phyloP scores from a whole-genome alignment of 148 eudicot species.

The Rhododendron ovatum region DNA sequence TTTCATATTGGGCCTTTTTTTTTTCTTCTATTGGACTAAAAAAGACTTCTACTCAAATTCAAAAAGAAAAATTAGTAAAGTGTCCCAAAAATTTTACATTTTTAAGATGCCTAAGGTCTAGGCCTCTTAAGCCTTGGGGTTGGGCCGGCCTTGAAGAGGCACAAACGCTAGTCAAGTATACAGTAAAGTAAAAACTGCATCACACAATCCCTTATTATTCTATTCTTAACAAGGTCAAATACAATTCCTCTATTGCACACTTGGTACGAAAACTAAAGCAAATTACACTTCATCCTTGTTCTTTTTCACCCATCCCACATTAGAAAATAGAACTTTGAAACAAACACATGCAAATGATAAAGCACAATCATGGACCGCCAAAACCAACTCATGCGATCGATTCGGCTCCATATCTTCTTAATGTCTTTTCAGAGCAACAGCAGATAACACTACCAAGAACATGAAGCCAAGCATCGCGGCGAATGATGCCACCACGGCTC shows the following conservation, averaged over 20 bases:
- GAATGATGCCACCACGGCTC: conserved; percentile 66
- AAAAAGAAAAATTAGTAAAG: too few relatives aligned
- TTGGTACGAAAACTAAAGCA: background rate
- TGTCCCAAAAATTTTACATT: too few relatives aligned
- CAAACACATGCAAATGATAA: background rate
- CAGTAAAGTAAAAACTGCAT: background rate
- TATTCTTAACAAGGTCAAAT: background rate
- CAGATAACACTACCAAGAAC: conserved; percentile 44
- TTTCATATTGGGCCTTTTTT: too few relatives aligned
- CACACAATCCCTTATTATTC: background rate
- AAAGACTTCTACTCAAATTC: too few relatives aligned
- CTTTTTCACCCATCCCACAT: background rate
- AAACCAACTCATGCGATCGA: background rate
- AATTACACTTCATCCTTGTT: background rate
- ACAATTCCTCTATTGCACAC: background rate
- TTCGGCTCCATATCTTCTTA: conserved; percentile 2
- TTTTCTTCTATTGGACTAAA: too few relatives aligned
- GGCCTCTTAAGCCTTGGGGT: too few relatives aligned
- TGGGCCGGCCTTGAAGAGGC: too few relatives aligned
- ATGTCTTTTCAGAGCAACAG: conserved; percentile 36
- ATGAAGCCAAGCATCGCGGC: conserved; percentile 37
- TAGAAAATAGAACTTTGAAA: background rate
- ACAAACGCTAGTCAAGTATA: too few relatives aligned
- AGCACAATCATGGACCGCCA: background rate
- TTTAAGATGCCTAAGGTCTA: too few relatives aligned